Evolutionary conservation across 306 rosid genomes (phyloP).

Genomic region (Mimosa pudica): DNA sequence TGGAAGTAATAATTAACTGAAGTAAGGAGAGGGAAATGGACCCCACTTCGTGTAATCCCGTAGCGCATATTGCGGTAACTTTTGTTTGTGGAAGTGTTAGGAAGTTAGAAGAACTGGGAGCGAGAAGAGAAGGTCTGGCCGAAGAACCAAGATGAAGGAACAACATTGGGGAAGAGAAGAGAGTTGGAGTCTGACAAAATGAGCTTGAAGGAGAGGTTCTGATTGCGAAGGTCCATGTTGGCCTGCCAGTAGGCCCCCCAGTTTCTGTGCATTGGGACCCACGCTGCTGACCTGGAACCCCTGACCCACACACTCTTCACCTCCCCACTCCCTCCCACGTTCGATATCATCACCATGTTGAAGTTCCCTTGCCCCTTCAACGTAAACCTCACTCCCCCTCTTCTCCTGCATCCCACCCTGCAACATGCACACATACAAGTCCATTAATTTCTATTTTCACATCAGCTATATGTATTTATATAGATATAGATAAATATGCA

Average conservation of each 20-base stretch:
- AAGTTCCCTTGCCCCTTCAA: conserved; percentile 71
- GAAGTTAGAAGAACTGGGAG: conserved; percentile 51
- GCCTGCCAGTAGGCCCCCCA: conserved; percentile 94
- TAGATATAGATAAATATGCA: too few species aligned
- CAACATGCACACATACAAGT: not conserved
- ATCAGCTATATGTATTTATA: too few species aligned
- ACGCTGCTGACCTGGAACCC: conserved; percentile 48
- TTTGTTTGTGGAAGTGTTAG: not conserved
- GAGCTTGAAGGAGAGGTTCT: conserved; percentile 70
- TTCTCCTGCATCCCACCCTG: conserved; percentile 75
- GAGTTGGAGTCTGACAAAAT: conserved; percentile 59
- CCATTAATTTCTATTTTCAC: not conserved
- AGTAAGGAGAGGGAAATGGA: not conserved
- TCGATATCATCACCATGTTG: conserved; percentile 85
- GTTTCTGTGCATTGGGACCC: conserved; percentile 76
- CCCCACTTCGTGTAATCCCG: not conserved
- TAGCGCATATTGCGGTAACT: not conserved
- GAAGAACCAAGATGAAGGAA: conserved; percentile 77
- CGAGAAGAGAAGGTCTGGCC: conserved; percentile 78
- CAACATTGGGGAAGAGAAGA: conserved; percentile 52
- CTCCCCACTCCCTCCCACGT: conserved; percentile 82
- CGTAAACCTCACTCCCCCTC: conserved; percentile 84
- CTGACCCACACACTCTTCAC: conserved; percentile 64
- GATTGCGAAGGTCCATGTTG: conserved; percentile 57
- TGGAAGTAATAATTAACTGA: not conserved